Conservation (phyloP, 1,139 yeast genomes). For the Nakaseomyces nivariensis region DNA sequence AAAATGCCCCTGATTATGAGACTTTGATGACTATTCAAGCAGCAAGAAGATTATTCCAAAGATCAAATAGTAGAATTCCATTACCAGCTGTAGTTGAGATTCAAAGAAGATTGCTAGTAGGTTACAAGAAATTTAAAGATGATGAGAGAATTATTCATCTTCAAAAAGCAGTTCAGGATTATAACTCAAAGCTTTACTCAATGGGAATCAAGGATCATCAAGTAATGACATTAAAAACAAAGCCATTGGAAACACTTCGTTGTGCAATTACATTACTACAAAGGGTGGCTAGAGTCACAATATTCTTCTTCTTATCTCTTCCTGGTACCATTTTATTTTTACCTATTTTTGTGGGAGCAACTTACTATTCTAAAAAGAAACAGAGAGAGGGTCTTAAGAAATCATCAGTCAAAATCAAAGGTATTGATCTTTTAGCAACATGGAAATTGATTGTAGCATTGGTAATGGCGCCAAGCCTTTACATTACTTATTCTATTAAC, state of each 20-base stretch:
- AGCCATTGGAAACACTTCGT: constrained; percentile 24
- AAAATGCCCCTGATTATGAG: constrained; percentile 65
- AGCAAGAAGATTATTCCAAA: constrained; percentile 55
- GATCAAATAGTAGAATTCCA: constrained; percentile 44
- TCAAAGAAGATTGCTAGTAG: constrained; percentile 57
- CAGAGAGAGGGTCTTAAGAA: constrained; percentile 53
- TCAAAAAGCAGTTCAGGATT: constrained; percentile 42
- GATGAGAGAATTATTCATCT: constrained; percentile 47
- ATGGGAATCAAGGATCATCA: constrained; percentile 64
- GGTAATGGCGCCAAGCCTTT: constrained; percentile 58
- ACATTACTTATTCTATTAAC: constrained; percentile 50
- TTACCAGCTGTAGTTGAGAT: constrained; percentile 60
- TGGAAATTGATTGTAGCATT: constrained; percentile 68
- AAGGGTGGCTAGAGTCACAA: constrained; percentile 25
- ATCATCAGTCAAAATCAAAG: constrained; percentile 61
- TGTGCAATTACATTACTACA: constrained; percentile 29
- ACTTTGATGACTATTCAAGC: constrained; percentile 69
- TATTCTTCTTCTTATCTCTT: constrained; percentile 38
- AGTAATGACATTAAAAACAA: constrained; percentile 43
- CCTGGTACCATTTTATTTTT: constrained; percentile 61
- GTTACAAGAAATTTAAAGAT: constrained; percentile 51
- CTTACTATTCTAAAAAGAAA: constrained; percentile 45
- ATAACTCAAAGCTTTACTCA: constrained; percentile 44
- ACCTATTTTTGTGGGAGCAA: constrained; percentile 55
- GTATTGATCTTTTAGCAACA: constrained; percentile 63